These are phyloP conservation scores for Trifolium fragiferum DNA, from an alignment of 306 rosid species.

Conservation along the genomic window DNA sequence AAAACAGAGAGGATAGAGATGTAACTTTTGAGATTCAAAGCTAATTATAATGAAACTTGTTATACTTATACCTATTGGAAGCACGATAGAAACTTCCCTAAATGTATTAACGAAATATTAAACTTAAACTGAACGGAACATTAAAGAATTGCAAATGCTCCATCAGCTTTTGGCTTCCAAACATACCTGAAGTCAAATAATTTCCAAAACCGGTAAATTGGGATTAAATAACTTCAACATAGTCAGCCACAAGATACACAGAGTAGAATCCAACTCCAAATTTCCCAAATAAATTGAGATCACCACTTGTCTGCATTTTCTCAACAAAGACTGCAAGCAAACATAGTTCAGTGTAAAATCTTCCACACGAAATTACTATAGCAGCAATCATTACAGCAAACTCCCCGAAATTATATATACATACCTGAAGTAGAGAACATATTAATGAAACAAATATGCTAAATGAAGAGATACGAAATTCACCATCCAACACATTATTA, in stretches of 20 bases:
- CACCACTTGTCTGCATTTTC: slow-evolving; percentile 97
- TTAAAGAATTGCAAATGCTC: slow-evolving; percentile 72
- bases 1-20: no score
- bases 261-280: slow-evolving; percentile 99
- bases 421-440: slow-evolving; percentile 97
- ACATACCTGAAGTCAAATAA: slow-evolving; percentile 60
- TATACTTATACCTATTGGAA: no score
- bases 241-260: slow-evolving; percentile 95
- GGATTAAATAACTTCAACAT: slow-evolving; percentile 73
- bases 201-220: background rate
- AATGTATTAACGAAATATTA: no score
- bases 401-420: slow-evolving; percentile 1
- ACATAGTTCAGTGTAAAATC: slow-evolving; percentile 13
- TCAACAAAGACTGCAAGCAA: slow-evolving; percentile 81
- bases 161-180: slow-evolving; percentile 99
- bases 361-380: background rate
- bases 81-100: no score
- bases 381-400: background rate
- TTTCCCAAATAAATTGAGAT: slow-evolving; percentile 95
- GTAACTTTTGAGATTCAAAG: no score
- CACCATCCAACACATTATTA: no score
- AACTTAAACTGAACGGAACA: no score
- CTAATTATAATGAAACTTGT: no score
- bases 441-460: no score
- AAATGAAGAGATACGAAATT: no score